These are phyloP conservation scores for Zasmidium cellare DNA, from an alignment of 2,329 filamentous ascomycete genomes.

Conservation along the genomic window DNA sequence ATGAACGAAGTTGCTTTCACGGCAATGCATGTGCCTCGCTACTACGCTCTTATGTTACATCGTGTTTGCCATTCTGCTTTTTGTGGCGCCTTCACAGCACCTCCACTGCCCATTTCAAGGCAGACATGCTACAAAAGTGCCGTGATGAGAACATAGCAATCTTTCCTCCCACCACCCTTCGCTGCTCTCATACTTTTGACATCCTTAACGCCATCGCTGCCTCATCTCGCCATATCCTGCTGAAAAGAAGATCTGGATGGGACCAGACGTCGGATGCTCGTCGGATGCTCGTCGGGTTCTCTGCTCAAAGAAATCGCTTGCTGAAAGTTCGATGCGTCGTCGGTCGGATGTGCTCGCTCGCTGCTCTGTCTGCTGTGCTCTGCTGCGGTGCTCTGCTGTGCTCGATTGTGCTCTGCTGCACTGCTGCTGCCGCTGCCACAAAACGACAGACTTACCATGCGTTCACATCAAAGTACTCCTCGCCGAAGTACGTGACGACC, in stretches of 20 bases:
- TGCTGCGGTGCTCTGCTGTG: slow-evolving; percentile 1
- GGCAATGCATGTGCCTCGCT: background rate
- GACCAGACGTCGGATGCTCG: too few species aligned
- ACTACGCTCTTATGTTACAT: background rate
- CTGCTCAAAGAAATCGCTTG: background rate
- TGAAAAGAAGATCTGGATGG: too few species aligned
- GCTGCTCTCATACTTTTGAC: background rate
- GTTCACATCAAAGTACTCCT: slow-evolving; percentile 94
- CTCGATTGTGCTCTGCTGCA: background rate
- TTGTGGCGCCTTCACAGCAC: background rate
- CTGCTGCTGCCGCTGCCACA: background rate
- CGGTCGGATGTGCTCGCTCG: background rate
- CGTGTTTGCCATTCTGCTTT: background rate
- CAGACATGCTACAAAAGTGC: background rate
- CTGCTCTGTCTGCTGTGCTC: background rate
- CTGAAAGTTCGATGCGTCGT: background rate
- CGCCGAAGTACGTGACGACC: slow-evolving; percentile 93
- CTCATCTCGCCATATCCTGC: background rate
- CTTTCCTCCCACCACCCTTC: background rate
- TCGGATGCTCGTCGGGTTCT: background rate
- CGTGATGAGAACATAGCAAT: too few species aligned
- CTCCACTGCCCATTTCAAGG: background rate
- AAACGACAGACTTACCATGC: slow-evolving; percentile 67
- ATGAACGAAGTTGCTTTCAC: background rate
- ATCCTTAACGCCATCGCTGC: background rate